Percentiles rank a stretch among this genome's conserved stretches.
Evolutionary conservation across 768 basidiomycete genomes (phyloP).

Genomic region (Amanita polypyramis): DNA sequence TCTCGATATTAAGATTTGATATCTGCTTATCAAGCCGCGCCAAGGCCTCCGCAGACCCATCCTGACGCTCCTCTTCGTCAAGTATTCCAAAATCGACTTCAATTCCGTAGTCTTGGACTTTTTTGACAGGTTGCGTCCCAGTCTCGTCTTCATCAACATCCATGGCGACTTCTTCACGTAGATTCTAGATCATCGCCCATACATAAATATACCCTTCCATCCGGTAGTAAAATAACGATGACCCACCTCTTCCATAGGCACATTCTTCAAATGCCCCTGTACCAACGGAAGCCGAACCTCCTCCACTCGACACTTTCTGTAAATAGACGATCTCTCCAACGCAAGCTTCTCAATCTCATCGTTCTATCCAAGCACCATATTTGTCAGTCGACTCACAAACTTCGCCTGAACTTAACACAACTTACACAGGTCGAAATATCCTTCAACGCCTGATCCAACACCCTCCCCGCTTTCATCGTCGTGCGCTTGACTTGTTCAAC

Average conservation of each 20-base stretch:
- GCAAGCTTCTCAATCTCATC: conserved; percentile 88
- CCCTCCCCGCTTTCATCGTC: conserved; percentile 58
- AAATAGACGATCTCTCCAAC: conserved; percentile 76
- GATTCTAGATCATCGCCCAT: conserved; percentile 43
- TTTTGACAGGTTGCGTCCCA: conserved; percentile 61
- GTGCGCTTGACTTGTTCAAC: conserved; percentile 72
- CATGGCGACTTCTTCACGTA: conserved; percentile 83
- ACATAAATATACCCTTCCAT: conserved; percentile 5
- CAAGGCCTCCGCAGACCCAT: conserved; percentile 52
- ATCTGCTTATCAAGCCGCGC: conserved; percentile 69
- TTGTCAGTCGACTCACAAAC: not conserved
- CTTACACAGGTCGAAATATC: conserved; percentile 76
- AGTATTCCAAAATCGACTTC: conserved; percentile 77
- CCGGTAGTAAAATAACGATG: not conserved
- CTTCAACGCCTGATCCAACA: conserved; percentile 80
- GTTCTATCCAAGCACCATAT: conserved; percentile 16
- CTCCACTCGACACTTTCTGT: conserved; percentile 89
- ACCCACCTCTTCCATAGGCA: conserved; percentile 90
- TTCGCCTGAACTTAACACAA: not conserved
- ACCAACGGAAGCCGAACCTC: conserved; percentile 77
- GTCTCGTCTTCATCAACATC: conserved; percentile 87
- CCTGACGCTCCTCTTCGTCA: conserved; percentile 66
- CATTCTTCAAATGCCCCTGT: conserved; percentile 68
- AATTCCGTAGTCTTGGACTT: conserved; percentile 76
- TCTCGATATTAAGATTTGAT: conserved; percentile 61